Evolutionary conservation across 192 early-diverging fungal species (phyloP).

Genomic region (Backusella sp.): DNA sequence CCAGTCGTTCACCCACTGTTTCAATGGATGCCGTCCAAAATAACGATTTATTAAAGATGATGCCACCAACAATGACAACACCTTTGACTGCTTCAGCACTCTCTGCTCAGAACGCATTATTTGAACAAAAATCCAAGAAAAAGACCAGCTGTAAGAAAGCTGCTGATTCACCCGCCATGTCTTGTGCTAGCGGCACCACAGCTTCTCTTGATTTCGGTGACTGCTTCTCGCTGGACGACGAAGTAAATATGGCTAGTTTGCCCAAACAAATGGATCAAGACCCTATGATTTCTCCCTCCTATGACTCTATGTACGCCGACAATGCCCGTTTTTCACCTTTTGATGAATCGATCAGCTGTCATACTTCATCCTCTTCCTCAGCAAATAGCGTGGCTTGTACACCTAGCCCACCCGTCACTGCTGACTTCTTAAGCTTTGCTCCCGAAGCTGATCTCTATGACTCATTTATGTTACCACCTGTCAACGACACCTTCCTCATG

Average conservation of each 20-base stretch:
- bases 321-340: slow-evolving; percentile 3
- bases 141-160: neutral
- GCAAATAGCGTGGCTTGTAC: slow-evolving; percentile 19
- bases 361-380: neutral
- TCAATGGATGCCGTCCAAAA: neutral
- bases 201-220: slow-evolving; percentile 33
- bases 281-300: slow-evolving; percentile 12
- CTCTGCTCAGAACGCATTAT: slow-evolving; percentile 24
- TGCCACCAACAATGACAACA: slow-evolving; percentile 1
- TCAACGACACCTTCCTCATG: slow-evolving; percentile 18
- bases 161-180: slow-evolving; percentile 15
- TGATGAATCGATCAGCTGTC: slow-evolving; percentile 21
- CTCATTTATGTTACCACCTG: slow-evolving; percentile 27
- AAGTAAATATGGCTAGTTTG: neutral
- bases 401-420: slow-evolving; percentile 17
- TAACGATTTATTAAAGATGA: slow-evolving; percentile 6
- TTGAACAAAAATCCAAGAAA: slow-evolving; percentile 6
- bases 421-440: slow-evolving; percentile 7
- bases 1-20: neutral
- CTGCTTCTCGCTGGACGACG: slow-evolving; percentile 32
- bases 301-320: slow-evolving; percentile 3
- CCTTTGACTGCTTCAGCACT: slow-evolving; percentile 25
- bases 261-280: neutral
- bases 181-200: slow-evolving; percentile 21
- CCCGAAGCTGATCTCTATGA: slow-evolving; percentile 23